A percentile compares a stretch with the other conserved stretches of the same genome.
phyloP scores from a whole-genome alignment of 169 alveolate genomes.

The Neospora caninum region DNA sequence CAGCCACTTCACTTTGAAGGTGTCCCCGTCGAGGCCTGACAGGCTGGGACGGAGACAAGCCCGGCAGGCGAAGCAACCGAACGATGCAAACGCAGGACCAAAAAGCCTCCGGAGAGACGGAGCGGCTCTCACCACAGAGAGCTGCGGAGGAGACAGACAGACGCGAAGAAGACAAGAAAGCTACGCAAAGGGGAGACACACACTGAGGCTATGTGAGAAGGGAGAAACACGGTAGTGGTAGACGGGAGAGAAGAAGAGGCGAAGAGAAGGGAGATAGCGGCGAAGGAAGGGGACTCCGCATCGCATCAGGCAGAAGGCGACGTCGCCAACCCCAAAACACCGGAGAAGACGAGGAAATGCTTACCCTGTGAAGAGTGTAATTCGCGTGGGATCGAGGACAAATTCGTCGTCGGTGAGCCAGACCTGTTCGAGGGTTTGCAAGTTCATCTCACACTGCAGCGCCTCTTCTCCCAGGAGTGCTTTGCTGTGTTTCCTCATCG shows the following conservation, averaged over 20 bases:
- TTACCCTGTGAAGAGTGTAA: slow-evolving; percentile 73
- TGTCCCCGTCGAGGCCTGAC: slow-evolving; percentile 75
- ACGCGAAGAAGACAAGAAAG: too few relatives aligned
- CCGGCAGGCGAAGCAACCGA: background rate
- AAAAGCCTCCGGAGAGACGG: too few relatives aligned
- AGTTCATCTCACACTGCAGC: slow-evolving; percentile 18
- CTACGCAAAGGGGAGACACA: too few relatives aligned
- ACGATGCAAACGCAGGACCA: background rate
- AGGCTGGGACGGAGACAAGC: background rate
- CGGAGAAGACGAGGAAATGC: background rate
- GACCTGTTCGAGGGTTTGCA: slow-evolving; percentile 64
- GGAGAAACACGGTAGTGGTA: too few relatives aligned
- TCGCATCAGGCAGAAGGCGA: too few relatives aligned
- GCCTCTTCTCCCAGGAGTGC: background rate
- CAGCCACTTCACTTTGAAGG: slow-evolving; percentile 77
- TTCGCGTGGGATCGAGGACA: slow-evolving; percentile 76
- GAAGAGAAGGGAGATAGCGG: background rate
- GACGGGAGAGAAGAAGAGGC: background rate
- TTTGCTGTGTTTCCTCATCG: slow-evolving; percentile 29
- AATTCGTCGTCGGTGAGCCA: slow-evolving; percentile 78
- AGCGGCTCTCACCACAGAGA: too few relatives aligned
- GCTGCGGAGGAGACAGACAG: too few relatives aligned
- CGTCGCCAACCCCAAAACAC: too few relatives aligned
- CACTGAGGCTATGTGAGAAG: too few relatives aligned
- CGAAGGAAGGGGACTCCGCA: too few relatives aligned